Base-by-base conservation (phyloP, 1,284 basidiomycete species). In the Leucoagaricus sp. region DNA sequence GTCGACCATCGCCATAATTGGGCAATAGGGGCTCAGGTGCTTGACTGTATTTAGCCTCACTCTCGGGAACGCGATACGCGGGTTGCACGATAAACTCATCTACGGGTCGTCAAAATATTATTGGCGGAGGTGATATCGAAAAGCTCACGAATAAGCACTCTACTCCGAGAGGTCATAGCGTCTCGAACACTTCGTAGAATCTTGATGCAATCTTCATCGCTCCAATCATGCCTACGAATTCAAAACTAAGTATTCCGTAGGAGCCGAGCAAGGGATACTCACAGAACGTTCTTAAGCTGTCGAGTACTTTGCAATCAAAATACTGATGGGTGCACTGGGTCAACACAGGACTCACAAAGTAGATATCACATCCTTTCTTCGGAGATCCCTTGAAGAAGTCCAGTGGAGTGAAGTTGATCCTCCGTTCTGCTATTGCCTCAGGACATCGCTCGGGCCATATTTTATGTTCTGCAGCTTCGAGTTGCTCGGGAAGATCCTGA, bases 21-120 rank as follows among this genome's bases (percentile, higher is more conserved):
- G 73, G 65, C 1, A 75, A 64, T 25, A 75, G 56, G 1, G 73
- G 74, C 23, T 68, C 63, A 1, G 74, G 74, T 0, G 63, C 72
- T 62, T 69, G 63, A 45, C 48, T 61, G 26, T 61, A 61, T 2
- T 52, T 38, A 12, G 62, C 47, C 45, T 53, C 21, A 15, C 38
- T 38, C 29, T 60, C 58, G 9, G 61, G 58, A 19, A 61, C 51
- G 4, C 61, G 57, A 28, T 57, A 62, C 5, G 60, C 63, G 19
- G 64, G 64, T 53, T 69, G 68, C 13, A 67, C 36, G 26, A 67
- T 63, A 48, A 60, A 65, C 58, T 65, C 66, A 49, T 67, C 65
- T 66, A 53, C 42, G n/a, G n/a, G n/a, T n/a, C n/a, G n/a, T n/a
- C n/a, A 34, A 36, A 41, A 41, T 44, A 2, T 13, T 17, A 10